Conservation (phyloP, 169 alveolate species). For the Plasmodium blacklocki region DNA sequence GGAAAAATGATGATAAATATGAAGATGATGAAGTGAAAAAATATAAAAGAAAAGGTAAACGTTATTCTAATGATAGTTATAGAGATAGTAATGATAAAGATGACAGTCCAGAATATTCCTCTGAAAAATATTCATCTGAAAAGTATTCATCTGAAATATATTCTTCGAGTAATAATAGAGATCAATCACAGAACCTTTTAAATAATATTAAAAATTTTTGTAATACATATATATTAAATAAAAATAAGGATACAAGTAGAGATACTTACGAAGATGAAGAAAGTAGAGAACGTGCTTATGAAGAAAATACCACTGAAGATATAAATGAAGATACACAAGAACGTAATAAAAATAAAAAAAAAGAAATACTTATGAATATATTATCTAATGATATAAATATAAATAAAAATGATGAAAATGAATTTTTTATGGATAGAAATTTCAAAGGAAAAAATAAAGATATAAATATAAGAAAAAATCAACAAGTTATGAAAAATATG, state of each 20-base stretch:
- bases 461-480: constrained; percentile 14
- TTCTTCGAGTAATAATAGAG: neutral
- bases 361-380: constrained; percentile 46
- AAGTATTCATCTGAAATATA: too few species aligned
- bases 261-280: neutral
- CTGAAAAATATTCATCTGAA: too few species aligned
- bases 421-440: neutral
- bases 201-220: constrained; percentile 23
- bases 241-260: neutral
- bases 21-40: neutral
- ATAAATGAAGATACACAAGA: neutral
- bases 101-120: too few species aligned
- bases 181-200: neutral
- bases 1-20: neutral
- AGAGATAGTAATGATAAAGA: too few species aligned
- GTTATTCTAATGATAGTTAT: neutral
- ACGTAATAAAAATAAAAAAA: constrained; percentile 4
- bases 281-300: too few species aligned
- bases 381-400: constrained; percentile 20
- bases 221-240: constrained; percentile 6
- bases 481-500: constrained; percentile 18
- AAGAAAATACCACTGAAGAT: neutral
- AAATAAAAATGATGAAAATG: neutral
- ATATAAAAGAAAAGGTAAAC: neutral
- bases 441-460: neutral